These are phyloP conservation scores for Verticillium zaregamsianum DNA, from an alignment of 2,329 filamentous ascomycete species.

Conservation along the genomic window DNA sequence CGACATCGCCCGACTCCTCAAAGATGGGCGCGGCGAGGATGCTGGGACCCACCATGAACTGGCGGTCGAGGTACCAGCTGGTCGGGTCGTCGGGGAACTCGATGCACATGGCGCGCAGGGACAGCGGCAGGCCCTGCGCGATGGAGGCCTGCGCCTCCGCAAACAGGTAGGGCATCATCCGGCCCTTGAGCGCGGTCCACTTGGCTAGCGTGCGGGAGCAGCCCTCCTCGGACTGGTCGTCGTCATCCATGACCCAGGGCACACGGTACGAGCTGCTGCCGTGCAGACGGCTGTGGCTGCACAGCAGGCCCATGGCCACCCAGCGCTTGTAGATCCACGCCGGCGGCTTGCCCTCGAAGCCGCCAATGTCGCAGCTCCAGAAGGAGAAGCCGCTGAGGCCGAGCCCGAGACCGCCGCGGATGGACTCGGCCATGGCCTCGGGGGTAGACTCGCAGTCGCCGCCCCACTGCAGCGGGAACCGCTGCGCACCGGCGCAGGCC, in stretches of 20 bases:
- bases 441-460: constrained; percentile 73
- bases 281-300: constrained; percentile 66
- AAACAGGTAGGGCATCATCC: constrained; percentile 49
- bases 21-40: constrained; percentile 63
- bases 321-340: constrained; percentile 73
- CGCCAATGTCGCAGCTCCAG: constrained; percentile 69
- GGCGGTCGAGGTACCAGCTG: constrained; percentile 62
- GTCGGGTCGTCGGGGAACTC: constrained; percentile 71
- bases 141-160: constrained; percentile 36
- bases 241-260: constrained; percentile 68
- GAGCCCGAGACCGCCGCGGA: constrained; percentile 61
- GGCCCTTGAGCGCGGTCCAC: constrained; percentile 46
- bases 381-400: constrained; percentile 62
- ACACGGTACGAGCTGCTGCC: constrained; percentile 68
- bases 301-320: constrained; percentile 72
- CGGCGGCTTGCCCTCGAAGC: constrained; percentile 64
- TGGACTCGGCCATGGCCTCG: constrained; percentile 67
- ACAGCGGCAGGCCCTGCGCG: constrained; percentile 53
- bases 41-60: constrained; percentile 68
- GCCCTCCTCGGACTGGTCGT: constrained; percentile 50
- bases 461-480: constrained; percentile 68
- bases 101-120: constrained; percentile 61
- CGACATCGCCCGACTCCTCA: constrained; percentile 56
- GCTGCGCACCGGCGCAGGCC: constrained; percentile 64
- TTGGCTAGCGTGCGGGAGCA: constrained; percentile 46